phyloP scores from a whole-genome alignment of 495 filamentous ascomycete species.

The Physcia stellaris region DNA sequence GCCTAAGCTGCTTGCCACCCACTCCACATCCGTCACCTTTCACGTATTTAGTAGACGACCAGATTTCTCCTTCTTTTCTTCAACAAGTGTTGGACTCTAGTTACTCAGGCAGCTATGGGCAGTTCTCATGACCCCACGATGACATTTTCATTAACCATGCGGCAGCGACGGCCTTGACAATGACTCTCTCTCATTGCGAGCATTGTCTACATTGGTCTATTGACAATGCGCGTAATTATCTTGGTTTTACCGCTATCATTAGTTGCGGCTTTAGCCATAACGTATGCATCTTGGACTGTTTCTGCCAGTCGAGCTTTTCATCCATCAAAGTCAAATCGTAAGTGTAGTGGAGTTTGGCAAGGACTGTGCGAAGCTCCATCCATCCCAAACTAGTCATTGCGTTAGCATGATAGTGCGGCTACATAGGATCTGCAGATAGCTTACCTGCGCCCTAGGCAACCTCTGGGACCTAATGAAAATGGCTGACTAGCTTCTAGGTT shows the following conservation, averaged over 20 bases:
- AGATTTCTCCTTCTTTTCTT: no score
- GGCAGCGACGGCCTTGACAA: no score
- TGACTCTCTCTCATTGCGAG: no score
- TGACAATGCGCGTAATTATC: no score
- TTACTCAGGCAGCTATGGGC: no score
- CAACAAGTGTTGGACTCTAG: no score
- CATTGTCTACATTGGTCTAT: no score
- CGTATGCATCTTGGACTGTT: slow-evolving; percentile 8
- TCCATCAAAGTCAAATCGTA: slow-evolving; percentile 20
- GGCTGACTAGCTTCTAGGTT: slow-evolving; percentile 11
- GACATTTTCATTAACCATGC: no score
- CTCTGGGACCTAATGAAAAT: slow-evolving; percentile 14
- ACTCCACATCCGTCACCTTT: no score
- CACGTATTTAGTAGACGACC: no score
- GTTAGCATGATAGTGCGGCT: neutral
- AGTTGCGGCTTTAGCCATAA: slow-evolving; percentile 20
- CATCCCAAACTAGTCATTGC: slow-evolving; percentile 14
- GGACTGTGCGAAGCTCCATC: slow-evolving; percentile 19
- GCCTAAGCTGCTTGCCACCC: no score
- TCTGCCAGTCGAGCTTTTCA: slow-evolving; percentile 15
- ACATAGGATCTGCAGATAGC: neutral
- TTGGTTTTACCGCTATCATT: slow-evolving; percentile 9
- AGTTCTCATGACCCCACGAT: no score
- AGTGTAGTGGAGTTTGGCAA: slow-evolving; percentile 19
- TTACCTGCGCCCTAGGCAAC: slow-evolving; percentile 19